phyloP scores from a whole-genome alignment of 2,329 filamentous ascomycete species.

The Hymenoscyphus salicellus region DNA sequence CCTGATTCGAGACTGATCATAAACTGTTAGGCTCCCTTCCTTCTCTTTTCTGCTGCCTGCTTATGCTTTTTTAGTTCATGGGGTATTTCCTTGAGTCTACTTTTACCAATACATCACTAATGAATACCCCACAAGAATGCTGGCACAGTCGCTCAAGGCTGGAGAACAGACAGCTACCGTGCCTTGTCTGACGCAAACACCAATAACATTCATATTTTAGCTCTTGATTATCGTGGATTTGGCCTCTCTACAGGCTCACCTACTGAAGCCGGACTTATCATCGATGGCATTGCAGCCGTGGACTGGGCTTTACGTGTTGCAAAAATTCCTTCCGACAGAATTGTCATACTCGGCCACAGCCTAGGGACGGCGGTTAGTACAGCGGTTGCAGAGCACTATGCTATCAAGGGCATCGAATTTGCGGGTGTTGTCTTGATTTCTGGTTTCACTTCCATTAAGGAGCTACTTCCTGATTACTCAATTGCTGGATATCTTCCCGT shows the following conservation, averaged over 20 bases:
- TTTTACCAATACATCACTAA: conserved; percentile 9
- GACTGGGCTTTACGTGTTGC: conserved; percentile 67
- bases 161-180: conserved; percentile 75
- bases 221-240: conserved; percentile 88
- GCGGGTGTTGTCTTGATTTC: conserved; percentile 78
- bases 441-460: conserved; percentile 71
- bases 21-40: conserved; percentile 49
- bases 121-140: conserved; percentile 60
- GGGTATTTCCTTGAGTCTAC: conserved; percentile 44
- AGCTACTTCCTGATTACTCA: conserved; percentile 71
- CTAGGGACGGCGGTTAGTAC: conserved; percentile 82
- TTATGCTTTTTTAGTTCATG: conserved; percentile 52
- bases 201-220: conserved; percentile 72
- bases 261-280: conserved; percentile 75
- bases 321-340: conserved; percentile 64
- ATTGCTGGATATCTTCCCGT: conserved; percentile 76
- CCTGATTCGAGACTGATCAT: conserved; percentile 62
- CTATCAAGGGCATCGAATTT: conserved; percentile 60
- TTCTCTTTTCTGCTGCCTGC: conserved; percentile 1
- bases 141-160: conserved; percentile 76
- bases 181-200: conserved; percentile 68
- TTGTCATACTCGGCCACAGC: conserved; percentile 81
- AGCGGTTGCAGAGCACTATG: conserved; percentile 70
- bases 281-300: conserved; percentile 70
- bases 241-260: conserved; percentile 77